Evolutionary conservation across 2,329 filamentous ascomycete genomes (phyloP).

Genomic region (Fusarium austroafricanum): DNA sequence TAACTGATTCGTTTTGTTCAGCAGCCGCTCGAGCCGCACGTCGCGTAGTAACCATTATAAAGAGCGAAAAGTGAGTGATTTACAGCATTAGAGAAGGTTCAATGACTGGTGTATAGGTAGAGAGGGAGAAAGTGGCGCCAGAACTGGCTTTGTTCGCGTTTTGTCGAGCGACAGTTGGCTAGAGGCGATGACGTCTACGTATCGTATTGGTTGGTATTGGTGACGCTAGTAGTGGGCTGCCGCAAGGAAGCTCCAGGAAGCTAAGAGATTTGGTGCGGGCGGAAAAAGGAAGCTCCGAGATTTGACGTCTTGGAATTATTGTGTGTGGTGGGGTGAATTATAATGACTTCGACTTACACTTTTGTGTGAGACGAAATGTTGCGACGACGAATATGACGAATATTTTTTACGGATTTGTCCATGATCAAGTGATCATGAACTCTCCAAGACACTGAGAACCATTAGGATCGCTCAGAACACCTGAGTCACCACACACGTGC

Average conservation of each 20-base stretch:
- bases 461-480: background rate
- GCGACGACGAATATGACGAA: background rate
- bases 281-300: slow-evolving; percentile 34
- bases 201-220: background rate
- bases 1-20: slow-evolving; percentile 24
- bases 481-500: background rate
- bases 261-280: slow-evolving; percentile 16
- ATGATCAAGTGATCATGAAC: slow-evolving; percentile 10
- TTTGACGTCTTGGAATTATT: background rate
- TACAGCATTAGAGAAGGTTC: slow-evolving; percentile 9
- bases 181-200: slow-evolving; percentile 45
- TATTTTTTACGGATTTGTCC: fast-evolving
- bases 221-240: slow-evolving; percentile 27
- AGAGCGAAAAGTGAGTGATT: background rate
- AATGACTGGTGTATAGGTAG: background rate
- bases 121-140: slow-evolving; percentile 9
- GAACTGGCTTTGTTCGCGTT: slow-evolving; percentile 18
- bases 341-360: background rate
- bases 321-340: slow-evolving; percentile 11
- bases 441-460: fast-evolving
- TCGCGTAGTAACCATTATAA: slow-evolving; percentile 46
- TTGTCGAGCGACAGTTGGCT: slow-evolving; percentile 28
- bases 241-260: slow-evolving; percentile 11
- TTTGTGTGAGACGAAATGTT: background rate
- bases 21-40: slow-evolving; percentile 40